phyloP scores from a whole-genome alignment of 1,284 basidiomycete species.

The Grifola frondosa region DNA sequence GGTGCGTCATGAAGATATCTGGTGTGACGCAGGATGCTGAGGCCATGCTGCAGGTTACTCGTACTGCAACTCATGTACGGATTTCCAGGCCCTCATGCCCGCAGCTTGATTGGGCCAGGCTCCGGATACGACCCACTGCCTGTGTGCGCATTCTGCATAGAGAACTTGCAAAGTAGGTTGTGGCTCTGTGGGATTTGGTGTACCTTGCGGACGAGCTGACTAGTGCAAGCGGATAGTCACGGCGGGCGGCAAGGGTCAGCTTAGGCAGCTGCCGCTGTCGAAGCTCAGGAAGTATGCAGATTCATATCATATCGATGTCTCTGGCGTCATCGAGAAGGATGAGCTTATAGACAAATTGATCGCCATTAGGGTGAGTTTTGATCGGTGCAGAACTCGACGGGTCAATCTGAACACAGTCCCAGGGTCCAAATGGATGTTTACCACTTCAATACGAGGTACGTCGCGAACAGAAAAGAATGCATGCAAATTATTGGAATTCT shows the following conservation, averaged over 20 bases:
- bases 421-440: constrained; percentile 58
- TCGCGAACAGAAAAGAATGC: constrained; percentile 1
- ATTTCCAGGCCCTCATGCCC: constrained; percentile 76
- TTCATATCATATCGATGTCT: constrained; percentile 66
- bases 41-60: constrained; percentile 49
- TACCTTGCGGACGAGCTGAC: constrained; percentile 8
- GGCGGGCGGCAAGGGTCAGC: constrained; percentile 53
- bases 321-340: constrained; percentile 69
- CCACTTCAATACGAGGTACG: constrained; percentile 51
- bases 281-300: constrained; percentile 67
- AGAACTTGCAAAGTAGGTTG: constrained; percentile 61
- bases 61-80: constrained; percentile 70
- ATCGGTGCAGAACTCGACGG: background rate
- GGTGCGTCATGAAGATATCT: constrained; percentile 43
- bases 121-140: constrained; percentile 60
- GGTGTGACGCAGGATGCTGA: background rate
- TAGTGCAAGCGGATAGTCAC: constrained; percentile 51
- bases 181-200: background rate
- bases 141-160: constrained; percentile 74
- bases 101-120: constrained; percentile 41
- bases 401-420: background rate
- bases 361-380: constrained; percentile 49
- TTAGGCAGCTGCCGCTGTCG: constrained; percentile 53
- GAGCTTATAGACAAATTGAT: constrained; percentile 68
- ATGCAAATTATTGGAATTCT: background rate